These are phyloP conservation scores for Pythium folliculosum DNA, from an alignment of 352 stramenopile genomes.

Conservation along the genomic window DNA sequence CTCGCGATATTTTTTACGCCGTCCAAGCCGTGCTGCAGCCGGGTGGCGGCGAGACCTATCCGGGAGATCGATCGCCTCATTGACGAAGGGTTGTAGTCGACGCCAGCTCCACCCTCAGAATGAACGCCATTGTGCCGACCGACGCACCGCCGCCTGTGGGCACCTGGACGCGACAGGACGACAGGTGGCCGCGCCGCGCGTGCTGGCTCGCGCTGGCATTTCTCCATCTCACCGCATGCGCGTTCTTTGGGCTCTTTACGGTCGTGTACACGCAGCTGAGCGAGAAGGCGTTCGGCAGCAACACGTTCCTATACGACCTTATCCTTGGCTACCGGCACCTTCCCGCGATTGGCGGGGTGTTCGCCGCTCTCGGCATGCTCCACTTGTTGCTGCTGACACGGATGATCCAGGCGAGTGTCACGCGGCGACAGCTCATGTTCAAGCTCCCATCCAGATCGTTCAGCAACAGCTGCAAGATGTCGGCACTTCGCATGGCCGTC, in stretches of 20 bases:
- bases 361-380: background rate
- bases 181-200: background rate
- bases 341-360: background rate
- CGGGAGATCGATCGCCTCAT: no score
- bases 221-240: background rate
- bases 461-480: background rate
- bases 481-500: background rate
- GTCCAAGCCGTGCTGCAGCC: no score
- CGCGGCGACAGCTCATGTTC: background rate
- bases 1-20: no score
- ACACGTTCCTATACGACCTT: conserved; percentile 3
- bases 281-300: background rate
- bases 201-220: background rate
- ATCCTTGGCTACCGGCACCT: background rate
- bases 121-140: background rate
- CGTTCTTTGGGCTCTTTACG: background rate
- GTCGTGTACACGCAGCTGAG: conserved; percentile 1
- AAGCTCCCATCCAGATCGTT: background rate
- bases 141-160: background rate
- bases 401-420: background rate
- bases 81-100: no score
- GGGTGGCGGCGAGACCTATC: no score
- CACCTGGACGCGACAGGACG: background rate
- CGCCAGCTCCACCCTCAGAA: background rate
- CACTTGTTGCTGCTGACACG: background rate